Base-by-base conservation (phyloP, 2,329 filamentous ascomycete genomes). In the Claviceps sorghi region DNA sequence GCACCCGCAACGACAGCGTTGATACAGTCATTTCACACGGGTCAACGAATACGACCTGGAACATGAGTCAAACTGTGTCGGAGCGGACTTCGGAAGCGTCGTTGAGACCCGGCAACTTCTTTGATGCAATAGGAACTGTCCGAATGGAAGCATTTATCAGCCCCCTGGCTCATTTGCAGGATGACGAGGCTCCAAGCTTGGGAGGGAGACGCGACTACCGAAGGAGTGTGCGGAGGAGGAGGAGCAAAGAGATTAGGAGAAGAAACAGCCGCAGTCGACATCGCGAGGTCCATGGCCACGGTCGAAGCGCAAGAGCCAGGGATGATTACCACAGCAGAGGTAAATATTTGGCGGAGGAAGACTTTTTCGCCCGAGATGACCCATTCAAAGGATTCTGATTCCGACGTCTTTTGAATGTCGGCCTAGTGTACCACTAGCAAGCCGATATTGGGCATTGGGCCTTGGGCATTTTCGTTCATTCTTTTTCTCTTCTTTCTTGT, bases 131-230 rank as follows among this genome's bases (percentile, higher is more conserved):
- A 53, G 89, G 90, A 1, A 97, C 90, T 2, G 82, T 97, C 47
- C 82, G 93, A 30, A 97, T 98, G 91, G 91, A 97, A 67, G 93
- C 93, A 0, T 98, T 97, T 65, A 94, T 98, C 58, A 81, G 74
- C 59, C 80, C 80, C 0, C 65, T 83, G 11, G 71, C 77, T 1
- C 71, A 74, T 55, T 69, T 69, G 2, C 69, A 70, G 30, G 69
- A 74, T 50, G 68, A 70, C 13, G 73, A 76, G 13, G 66, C 70
- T 43, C 68, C 71, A 0, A 70, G 75, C 51, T 15, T 44, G 2
- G 76, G 78, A 56, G 65, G 69, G 22, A 75, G 78, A 26, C 76
- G 79, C 56, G 68, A 72, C 55, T 29, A 30, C 34, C 67, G 70
- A 49, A 69, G 72, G 47, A 64, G 69, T 5, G 69, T 70, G 4